A percentile compares a stretch with the other conserved stretches of the same genome.
These are phyloP conservation scores for Litchi chinensis DNA, from an alignment of 345 rosid genomes.

Conservation along the genomic window DNA sequence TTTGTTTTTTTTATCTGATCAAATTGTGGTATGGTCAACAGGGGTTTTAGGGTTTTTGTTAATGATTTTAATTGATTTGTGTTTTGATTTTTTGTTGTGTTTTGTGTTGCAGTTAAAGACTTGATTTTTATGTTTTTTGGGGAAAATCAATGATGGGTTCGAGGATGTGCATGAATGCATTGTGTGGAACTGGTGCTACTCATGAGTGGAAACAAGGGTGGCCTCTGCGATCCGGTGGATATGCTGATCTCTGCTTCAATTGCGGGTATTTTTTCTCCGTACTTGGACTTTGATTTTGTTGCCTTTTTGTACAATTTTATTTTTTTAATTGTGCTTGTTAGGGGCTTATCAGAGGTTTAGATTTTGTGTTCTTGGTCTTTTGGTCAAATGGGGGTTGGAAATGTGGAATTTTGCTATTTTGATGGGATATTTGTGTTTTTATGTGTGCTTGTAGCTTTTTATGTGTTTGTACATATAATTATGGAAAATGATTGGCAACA, in stretches of 20 bases:
- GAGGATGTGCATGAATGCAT: conserved; percentile 81
- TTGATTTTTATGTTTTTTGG: conserved; percentile 13
- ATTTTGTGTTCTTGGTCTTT: neutral
- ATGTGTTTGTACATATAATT: neutral
- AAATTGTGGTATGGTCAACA: conserved; percentile 2
- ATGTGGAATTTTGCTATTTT: neutral
- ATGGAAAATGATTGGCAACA: neutral
- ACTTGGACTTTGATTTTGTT: neutral
- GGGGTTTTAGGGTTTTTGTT: conserved; percentile 29
- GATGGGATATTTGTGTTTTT: neutral
- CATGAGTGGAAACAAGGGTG: conserved; percentile 84
- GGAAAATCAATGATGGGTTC: conserved; percentile 48
- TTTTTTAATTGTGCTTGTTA: neutral
- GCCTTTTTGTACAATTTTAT: neutral
- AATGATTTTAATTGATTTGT: conserved; percentile 13
- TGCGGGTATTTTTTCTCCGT: conserved; percentile 69
- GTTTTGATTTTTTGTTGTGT: neutral
- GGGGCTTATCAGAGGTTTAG: neutral
- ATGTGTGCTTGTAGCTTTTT: neutral
- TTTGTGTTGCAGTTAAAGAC: neutral
- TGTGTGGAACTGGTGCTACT: conserved; percentile 50
- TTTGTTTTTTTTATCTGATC: conserved; percentile 4
- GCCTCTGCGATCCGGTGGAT: conserved; percentile 83
- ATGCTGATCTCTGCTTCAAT: conserved; percentile 71
- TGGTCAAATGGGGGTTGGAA: neutral